Evolutionary conservation across 371 early-diverging fungal species (phyloP), one percentile per base, ranked within the genome.

Genomic region (Rhizopus microsporus): DNA sequence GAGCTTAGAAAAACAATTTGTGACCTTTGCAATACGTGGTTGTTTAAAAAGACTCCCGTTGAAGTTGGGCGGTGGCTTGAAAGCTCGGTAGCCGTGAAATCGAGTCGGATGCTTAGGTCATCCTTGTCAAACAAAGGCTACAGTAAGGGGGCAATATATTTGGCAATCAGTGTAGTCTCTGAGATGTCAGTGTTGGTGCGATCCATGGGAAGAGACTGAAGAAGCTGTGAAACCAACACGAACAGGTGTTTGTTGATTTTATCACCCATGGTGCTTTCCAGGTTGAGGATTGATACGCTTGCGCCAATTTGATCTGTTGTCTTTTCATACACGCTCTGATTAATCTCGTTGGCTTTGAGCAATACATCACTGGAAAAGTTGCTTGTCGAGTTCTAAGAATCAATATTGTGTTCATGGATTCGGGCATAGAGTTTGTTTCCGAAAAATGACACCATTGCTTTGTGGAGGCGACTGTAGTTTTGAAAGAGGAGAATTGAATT

Each of bases 61-160:
- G 49, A 57, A 45, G 32, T 35, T 49, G 37, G 35, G 7, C 42
- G 34, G n/a, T 56, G 40, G 57, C 12, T 62, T 59, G 32, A 50
- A 31, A 42, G 55, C 38, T 63, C 61, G 44, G 68, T 54, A 32
- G 38, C 34, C 10, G 59, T 42, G 39, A 57, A 60, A 35, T 65
- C 51, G 32, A 54, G 30, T 7, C 57, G 37, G 34, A 65, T 57
- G 13, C 56, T 49, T 54, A n/a, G 49, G 8, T 65, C 60, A 32
- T 65, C 13, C 37, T 65, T 42, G 57, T 60, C 58, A 65, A 65
- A 54, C 46, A 56, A 53, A 49, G 60, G 60, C 29, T 60, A 54
- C 34, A 60, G 47, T 54, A 16, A n/a, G 60, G 5, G 50, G 5
- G 50, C n/a, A 30, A 60, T 60, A 33, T 60, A 60, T 40, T 54